phyloP scores from a whole-genome alignment of 352 stramenopile species.

The Phytophthora citricola region DNA sequence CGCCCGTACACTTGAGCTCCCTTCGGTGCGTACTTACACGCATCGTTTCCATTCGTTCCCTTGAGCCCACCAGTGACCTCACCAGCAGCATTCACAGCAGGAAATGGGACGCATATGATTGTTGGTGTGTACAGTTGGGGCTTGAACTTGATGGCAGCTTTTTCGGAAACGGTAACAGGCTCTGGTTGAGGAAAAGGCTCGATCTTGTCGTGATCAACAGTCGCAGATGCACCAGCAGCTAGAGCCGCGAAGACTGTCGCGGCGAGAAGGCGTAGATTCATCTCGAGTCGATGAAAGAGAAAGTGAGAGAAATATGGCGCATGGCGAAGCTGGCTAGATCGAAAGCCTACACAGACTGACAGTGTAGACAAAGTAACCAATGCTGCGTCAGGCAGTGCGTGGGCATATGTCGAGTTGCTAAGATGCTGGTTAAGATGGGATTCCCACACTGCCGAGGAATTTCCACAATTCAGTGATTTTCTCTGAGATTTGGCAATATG shows the following conservation, averaged over 20 bases:
- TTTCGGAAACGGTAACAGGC: not conserved
- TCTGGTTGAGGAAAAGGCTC: constrained; percentile 14
- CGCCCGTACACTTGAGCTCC: constrained; percentile 19
- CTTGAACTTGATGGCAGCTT: constrained; percentile 17
- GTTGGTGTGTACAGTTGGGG: not conserved
- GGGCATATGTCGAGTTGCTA: not conserved
- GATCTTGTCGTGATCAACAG: constrained; percentile 7
- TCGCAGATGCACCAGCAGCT: not conserved
- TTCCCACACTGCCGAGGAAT: not conserved
- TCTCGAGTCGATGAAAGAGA: not conserved
- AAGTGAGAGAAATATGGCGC: not conserved
- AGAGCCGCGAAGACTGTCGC: not conserved
- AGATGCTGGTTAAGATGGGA: not conserved
- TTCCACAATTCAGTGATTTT: too few relatives aligned
- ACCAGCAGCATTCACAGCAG: constrained; percentile 7
- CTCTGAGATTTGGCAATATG: too few relatives aligned
- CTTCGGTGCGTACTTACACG: not conserved
- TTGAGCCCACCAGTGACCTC: constrained; percentile 3
- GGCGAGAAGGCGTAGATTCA: not conserved
- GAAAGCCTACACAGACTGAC: too few relatives aligned
- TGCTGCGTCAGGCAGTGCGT: not conserved
- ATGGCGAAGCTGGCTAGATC: not conserved
- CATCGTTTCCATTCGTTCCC: constrained; percentile 1
- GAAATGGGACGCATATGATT: constrained; percentile 1
- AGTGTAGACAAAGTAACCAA: not conserved